phyloP scores from a whole-genome alignment of 495 filamentous ascomycete species.

The Cercophora scortea region DNA sequence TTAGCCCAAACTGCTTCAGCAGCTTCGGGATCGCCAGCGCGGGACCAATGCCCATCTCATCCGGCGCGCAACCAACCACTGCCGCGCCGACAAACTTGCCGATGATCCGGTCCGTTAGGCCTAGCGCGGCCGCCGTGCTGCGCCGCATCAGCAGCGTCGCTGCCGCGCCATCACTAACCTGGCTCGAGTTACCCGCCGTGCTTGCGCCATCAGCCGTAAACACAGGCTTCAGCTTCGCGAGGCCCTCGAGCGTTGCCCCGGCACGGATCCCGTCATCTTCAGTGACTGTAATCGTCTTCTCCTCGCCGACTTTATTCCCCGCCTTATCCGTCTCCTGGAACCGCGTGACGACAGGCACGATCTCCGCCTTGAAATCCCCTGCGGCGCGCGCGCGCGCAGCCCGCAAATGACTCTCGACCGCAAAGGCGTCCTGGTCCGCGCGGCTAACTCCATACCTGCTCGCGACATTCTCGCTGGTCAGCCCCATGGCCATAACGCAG shows the following conservation, averaged over 20 bases:
- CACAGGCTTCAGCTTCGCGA: slow-evolving; percentile 76
- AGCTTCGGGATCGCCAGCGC: slow-evolving; percentile 80
- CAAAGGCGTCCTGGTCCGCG: slow-evolving; percentile 75
- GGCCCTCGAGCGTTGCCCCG: slow-evolving; percentile 55
- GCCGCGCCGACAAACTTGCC: slow-evolving; percentile 70
- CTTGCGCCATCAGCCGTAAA: slow-evolving; percentile 64
- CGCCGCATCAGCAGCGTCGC: slow-evolving; percentile 76
- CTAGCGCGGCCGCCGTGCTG: slow-evolving; percentile 70
- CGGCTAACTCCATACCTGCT: slow-evolving; percentile 64
- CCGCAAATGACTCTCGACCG: slow-evolving; percentile 61
- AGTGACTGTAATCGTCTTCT: slow-evolving; percentile 45
- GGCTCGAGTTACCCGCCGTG: slow-evolving; percentile 82
- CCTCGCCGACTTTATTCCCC: slow-evolving; percentile 46
- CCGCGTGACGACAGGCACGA: slow-evolving; percentile 63
- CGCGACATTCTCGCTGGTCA: slow-evolving; percentile 90
- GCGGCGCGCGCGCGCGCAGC: slow-evolving; percentile 59
- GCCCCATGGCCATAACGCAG: slow-evolving; percentile 90
- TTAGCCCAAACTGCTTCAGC: slow-evolving; percentile 55
- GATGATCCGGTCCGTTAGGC: slow-evolving; percentile 59
- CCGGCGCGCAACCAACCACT: slow-evolving; percentile 69
- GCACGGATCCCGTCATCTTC: slow-evolving; percentile 78
- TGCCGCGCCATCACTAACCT: slow-evolving; percentile 83
- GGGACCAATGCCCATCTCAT: slow-evolving; percentile 92
- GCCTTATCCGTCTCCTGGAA: slow-evolving; percentile 57
- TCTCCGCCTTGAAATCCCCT: slow-evolving; percentile 69